Conservation (phyloP, 2,329 filamentous ascomycete species). For the Ambrosiella beaveri region DNA sequence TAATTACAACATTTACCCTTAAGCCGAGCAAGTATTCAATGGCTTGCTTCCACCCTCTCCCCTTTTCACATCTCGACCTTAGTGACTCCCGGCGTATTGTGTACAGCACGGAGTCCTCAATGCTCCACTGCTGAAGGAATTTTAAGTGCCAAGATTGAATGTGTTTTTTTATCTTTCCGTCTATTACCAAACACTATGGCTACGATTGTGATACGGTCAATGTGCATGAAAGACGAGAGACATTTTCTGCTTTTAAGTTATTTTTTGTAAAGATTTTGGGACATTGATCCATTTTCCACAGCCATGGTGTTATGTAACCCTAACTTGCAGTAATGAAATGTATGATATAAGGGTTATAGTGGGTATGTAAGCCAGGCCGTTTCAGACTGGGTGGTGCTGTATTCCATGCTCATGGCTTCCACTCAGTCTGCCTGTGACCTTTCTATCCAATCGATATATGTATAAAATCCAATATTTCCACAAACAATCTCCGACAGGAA, state of each 20-base stretch:
- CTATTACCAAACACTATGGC: conserved; percentile 42
- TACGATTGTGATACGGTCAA: conserved; percentile 22
- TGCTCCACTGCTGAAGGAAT: conserved; percentile 41
- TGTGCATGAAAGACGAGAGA: conserved; percentile 39
- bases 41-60: background rate
- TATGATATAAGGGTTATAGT: too few relatives aligned
- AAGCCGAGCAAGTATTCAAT: background rate
- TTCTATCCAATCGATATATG: too few relatives aligned
- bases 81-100: conserved; percentile 34
- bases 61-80: background rate
- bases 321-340: too few relatives aligned
- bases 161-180: conserved; percentile 20
- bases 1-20: background rate
- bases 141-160: conserved; percentile 36
- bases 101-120: conserved; percentile 37
- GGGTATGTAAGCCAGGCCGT: too few relatives aligned
- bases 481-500: too few relatives aligned
- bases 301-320: background rate
- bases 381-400: too few relatives aligned
- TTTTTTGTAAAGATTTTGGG: background rate
- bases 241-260: conserved; percentile 18
- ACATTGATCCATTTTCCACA: background rate
- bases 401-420: too few relatives aligned
- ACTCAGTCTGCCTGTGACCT: too few relatives aligned
- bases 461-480: too few relatives aligned